Percentiles rank a stretch among this genome's conserved stretches.
These are phyloP conservation scores for Citrus australasica DNA, from an alignment of 345 rosid species.

Conservation along the genomic window DNA sequence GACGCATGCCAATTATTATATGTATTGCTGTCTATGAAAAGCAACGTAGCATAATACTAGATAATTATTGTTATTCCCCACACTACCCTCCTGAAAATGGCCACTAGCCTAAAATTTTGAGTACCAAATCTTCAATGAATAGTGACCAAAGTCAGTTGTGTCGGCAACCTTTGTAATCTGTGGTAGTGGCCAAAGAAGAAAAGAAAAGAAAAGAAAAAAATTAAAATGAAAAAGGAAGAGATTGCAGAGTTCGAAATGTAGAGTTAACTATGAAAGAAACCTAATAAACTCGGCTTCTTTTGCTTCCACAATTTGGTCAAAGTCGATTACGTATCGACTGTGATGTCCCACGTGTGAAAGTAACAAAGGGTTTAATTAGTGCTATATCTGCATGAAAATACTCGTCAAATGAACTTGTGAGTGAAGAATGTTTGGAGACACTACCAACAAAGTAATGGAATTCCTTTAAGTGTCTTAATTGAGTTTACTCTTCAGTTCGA, in stretches of 20 bases:
- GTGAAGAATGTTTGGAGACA: neutral
- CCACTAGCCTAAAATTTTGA: neutral
- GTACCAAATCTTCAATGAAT: neutral
- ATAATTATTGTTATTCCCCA: neutral
- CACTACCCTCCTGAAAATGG: neutral
- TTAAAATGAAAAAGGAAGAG: neutral
- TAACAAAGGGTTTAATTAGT: neutral
- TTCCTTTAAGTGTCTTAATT: accelerated
- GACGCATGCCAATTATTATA: neutral
- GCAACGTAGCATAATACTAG: neutral
- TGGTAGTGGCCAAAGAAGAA: neutral
- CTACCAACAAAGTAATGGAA: too few relatives aligned
- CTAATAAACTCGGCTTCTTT: too few relatives aligned
- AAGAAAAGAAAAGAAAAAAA: too few relatives aligned
- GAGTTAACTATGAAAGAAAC: too few relatives aligned
- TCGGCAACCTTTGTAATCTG: neutral
- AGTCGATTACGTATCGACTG: neutral
- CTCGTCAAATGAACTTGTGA: neutral
- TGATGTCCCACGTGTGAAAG: neutral
- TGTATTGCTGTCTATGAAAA: neutral
- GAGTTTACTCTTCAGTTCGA: accelerated
- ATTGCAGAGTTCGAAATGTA: neutral
- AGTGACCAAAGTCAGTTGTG: neutral
- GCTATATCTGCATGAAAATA: neutral
- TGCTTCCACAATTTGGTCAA: too few relatives aligned